These are phyloP conservation scores for Lolium rigidum DNA, from an alignment of 176 grass and related monocot genomes.

Conservation along the genomic window DNA sequence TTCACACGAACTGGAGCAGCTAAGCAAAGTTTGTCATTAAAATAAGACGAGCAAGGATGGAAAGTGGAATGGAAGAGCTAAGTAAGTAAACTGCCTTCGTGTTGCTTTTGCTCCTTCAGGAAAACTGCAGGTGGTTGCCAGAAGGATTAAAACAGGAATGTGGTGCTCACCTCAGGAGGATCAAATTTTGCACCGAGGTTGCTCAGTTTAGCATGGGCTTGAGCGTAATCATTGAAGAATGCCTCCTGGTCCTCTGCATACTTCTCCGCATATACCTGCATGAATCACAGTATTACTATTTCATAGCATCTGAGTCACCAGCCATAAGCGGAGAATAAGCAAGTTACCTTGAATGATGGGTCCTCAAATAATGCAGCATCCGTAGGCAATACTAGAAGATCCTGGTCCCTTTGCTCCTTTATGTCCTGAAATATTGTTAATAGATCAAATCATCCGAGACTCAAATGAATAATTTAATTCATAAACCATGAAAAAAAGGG, in stretches of 20 bases:
- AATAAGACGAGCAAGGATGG: neutral
- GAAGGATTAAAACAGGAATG: conserved; percentile 18
- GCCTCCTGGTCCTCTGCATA: conserved; percentile 77
- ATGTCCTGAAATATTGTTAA: conserved; percentile 70
- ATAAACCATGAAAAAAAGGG: conserved; percentile 34
- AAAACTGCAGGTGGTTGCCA: conserved; percentile 9
- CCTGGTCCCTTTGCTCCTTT: conserved; percentile 78
- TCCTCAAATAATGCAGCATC: conserved; percentile 93
- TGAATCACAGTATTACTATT: conserved; percentile 3
- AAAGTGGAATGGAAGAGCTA: neutral
- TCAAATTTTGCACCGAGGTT: conserved; percentile 87
- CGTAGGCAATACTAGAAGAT: conserved; percentile 89
- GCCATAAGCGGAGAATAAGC: neutral
- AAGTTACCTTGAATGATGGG: conserved; percentile 78
- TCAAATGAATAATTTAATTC: conserved; percentile 6
- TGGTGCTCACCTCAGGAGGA: conserved; percentile 72
- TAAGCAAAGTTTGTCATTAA: neutral
- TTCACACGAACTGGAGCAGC: neutral
- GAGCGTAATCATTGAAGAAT: conserved; percentile 94
- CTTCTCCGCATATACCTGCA: conserved; percentile 81
- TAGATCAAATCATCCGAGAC: conserved; percentile 22
- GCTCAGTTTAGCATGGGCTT: conserved; percentile 97
- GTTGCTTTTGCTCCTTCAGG: neutral
- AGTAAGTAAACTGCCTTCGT: neutral
- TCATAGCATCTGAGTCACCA: neutral